These are phyloP conservation scores for Phytophthora chlamydospora DNA, from an alignment of 352 stramenopile species.

Conservation along the genomic window DNA sequence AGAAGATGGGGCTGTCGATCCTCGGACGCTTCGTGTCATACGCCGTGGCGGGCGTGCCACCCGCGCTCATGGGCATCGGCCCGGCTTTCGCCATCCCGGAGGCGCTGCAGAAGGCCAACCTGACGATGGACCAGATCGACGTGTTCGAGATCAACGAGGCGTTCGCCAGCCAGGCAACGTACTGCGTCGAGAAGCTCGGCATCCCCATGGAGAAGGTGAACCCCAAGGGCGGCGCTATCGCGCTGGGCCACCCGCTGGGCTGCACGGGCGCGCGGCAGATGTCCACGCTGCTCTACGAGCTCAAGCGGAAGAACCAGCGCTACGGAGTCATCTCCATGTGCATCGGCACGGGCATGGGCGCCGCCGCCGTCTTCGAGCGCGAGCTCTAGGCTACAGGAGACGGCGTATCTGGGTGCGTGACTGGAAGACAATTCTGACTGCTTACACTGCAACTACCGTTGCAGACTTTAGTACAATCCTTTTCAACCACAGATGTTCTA, in stretches of 20 bases:
- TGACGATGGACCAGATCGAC: slow-evolving; percentile 84
- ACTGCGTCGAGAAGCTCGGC: slow-evolving; percentile 80
- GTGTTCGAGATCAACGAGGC: slow-evolving; percentile 94
- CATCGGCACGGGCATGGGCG: slow-evolving; percentile 95
- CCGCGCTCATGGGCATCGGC: slow-evolving; percentile 89
- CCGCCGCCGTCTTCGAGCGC: slow-evolving; percentile 92
- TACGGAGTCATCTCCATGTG: slow-evolving; percentile 96
- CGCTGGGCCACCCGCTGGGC: slow-evolving; percentile 89
- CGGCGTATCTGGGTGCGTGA: slow-evolving; percentile 19
- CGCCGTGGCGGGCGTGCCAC: slow-evolving; percentile 81
- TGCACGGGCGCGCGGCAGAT: slow-evolving; percentile 91
- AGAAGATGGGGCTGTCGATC: slow-evolving; percentile 78
- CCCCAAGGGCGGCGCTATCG: slow-evolving; percentile 90
- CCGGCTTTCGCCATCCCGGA: slow-evolving; percentile 84
- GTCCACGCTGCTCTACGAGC: slow-evolving; percentile 91
- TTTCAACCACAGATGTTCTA: too few relatives aligned
- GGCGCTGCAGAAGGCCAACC: slow-evolving; percentile 67
- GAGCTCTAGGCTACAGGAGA: slow-evolving; percentile 34
- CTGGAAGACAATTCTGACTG: slow-evolving; percentile 19
- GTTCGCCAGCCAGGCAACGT: slow-evolving; percentile 89
- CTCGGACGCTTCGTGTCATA: slow-evolving; percentile 89
- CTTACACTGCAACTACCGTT: background rate
- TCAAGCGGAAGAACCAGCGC: slow-evolving; percentile 86
- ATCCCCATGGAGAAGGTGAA: slow-evolving; percentile 89
- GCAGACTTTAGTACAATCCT: too few relatives aligned